phyloP scores from a whole-genome alignment of 768 basidiomycete species.

The Russula abietina region DNA sequence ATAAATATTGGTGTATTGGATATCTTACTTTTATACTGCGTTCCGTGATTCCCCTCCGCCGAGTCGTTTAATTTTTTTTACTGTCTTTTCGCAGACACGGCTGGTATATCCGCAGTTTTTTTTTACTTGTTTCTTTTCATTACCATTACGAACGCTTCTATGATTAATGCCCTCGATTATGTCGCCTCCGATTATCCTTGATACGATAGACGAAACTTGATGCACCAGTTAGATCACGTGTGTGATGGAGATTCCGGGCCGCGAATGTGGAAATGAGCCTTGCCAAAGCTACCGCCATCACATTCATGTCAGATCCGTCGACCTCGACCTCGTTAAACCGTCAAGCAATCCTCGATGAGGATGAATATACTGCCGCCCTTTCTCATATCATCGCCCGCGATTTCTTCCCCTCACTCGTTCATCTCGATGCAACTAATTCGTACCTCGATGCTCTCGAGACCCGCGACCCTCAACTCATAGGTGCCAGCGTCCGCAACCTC shows the following conservation, averaged over 20 bases:
- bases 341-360: conserved; percentile 79
- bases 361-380: conserved; percentile 87
- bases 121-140: not conserved
- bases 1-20: conserved; percentile 14
- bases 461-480: conserved; percentile 72
- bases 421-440: conserved; percentile 81
- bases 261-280: not conserved
- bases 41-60: conserved; percentile 2
- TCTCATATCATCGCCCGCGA: conserved; percentile 93
- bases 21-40: conserved; percentile 10
- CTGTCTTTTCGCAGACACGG: not conserved
- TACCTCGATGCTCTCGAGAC: conserved; percentile 76
- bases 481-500: conserved; percentile 66
- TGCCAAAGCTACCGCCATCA: not conserved
- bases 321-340: conserved; percentile 52
- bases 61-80: conserved; percentile 7
- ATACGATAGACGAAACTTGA: conserved; percentile 18
- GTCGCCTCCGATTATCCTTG: conserved; percentile 7
- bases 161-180: conserved; percentile 22
- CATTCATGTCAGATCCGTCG: conserved; percentile 33
- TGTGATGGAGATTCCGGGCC: not conserved
- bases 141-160: conserved; percentile 11
- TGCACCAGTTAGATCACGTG: not conserved
- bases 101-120: not conserved
- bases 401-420: conserved; percentile 92